A percentile compares a stretch with the other conserved stretches of the same genome.
These are phyloP conservation scores for Zygosaccharomyces gambellarensis DNA, from an alignment of 805 yeast species.

Conservation along the genomic window DNA sequence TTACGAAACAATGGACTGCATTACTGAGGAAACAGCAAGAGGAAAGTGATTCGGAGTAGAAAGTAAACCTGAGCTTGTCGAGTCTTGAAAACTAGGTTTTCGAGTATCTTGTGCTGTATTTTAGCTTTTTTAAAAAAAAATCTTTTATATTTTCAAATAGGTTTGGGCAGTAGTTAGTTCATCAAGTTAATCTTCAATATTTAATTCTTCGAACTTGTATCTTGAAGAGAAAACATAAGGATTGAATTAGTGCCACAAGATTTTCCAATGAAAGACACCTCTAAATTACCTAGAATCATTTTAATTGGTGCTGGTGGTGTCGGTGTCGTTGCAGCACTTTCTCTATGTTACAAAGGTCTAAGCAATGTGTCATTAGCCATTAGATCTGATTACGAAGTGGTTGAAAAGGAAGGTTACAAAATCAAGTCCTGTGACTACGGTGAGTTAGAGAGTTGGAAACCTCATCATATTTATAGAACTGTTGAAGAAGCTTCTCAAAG, in stretches of 20 bases:
- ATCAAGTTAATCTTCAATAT: background rate
- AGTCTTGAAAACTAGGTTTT: background rate
- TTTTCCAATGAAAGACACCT: background rate
- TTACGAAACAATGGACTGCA: constrained; percentile 57
- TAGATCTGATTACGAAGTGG: constrained; percentile 58
- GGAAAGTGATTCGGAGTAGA: constrained; percentile 14
- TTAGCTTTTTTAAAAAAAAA: background rate
- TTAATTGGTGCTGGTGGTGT: constrained; percentile 84
- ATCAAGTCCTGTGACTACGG: constrained; percentile 65
- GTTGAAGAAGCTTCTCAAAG: constrained; percentile 44
- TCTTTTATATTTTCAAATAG: background rate
- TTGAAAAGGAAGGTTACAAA: constrained; percentile 49
- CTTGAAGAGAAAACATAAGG: background rate
- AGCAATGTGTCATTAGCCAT: constrained; percentile 57
- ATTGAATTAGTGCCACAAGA: background rate
- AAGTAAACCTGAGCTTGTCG: too few species aligned
- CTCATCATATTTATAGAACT: constrained; percentile 45
- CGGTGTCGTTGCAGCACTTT: constrained; percentile 70
- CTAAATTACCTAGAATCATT: constrained; percentile 39
- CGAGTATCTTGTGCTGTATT: background rate
- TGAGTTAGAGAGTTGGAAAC: constrained; percentile 47
- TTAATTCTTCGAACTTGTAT: background rate
- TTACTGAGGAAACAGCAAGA: constrained; percentile 29
- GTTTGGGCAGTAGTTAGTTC: background rate
- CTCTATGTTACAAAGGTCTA: constrained; percentile 45